Percentiles rank a stretch among this genome's conserved stretches.
phyloP scores from a whole-genome alignment of 768 basidiomycete genomes.

The Lentinula edodes region DNA sequence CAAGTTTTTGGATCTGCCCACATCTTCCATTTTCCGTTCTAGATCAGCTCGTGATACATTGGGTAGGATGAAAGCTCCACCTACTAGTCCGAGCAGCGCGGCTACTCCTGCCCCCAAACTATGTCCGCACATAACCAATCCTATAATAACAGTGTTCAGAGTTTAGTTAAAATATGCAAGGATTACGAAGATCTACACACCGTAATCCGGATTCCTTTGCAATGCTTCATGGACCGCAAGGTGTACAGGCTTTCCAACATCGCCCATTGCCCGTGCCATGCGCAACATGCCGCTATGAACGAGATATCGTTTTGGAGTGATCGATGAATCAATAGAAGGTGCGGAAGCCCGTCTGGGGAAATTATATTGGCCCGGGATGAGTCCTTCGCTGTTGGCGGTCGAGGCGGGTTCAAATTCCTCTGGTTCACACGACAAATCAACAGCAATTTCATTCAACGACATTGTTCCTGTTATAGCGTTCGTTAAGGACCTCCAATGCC shows the following conservation, averaged over 20 bases:
- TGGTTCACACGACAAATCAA: constrained; percentile 78
- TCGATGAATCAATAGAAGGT: constrained; percentile 17
- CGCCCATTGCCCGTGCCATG: constrained; percentile 78
- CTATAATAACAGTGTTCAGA: constrained; percentile 22
- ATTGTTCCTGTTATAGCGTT: constrained; percentile 52
- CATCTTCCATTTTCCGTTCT: constrained; percentile 39
- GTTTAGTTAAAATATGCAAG: too few relatives aligned
- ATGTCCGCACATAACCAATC: constrained; percentile 76
- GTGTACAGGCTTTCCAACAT: constrained; percentile 70
- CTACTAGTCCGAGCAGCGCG: constrained; percentile 64
- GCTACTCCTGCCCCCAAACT: constrained; percentile 83
- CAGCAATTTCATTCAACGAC: constrained; percentile 83
- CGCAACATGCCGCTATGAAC: constrained; percentile 80
- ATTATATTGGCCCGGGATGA: constrained; percentile 30
- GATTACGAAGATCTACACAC: constrained; percentile 31
- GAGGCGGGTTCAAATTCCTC: constrained; percentile 57
- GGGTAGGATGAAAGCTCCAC: constrained; percentile 13
- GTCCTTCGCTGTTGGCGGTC: constrained; percentile 19
- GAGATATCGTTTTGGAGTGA: constrained; percentile 33
- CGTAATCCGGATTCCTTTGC: constrained; percentile 63
- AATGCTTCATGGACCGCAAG: constrained; percentile 68
- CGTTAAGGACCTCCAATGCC: not conserved
- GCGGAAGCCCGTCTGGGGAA: constrained; percentile 23
- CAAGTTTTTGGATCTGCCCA: constrained; percentile 84
- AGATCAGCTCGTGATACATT: constrained; percentile 2